phyloP scores from a whole-genome alignment of 495 filamentous ascomycete species.

The Chaetomium tenue region DNA sequence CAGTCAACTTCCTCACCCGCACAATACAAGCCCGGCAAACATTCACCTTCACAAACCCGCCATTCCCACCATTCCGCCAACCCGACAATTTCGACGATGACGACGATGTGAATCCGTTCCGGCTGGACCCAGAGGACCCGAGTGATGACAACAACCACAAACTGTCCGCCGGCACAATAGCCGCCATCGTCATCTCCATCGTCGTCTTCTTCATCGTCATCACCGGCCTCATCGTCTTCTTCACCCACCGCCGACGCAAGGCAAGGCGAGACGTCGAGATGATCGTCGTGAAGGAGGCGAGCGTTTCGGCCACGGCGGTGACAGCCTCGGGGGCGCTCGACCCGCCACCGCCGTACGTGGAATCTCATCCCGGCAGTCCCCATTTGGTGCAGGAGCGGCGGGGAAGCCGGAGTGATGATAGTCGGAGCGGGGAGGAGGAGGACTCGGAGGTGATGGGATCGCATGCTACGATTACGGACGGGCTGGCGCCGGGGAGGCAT shows the following conservation, averaged over 20 bases:
- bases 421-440: not conserved
- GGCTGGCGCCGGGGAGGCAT: slow-evolving; percentile 11
- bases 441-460: slow-evolving; percentile 10
- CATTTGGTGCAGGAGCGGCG: not conserved
- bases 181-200: slow-evolving; percentile 18
- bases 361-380: not conserved
- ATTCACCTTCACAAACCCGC: not conserved
- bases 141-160: not conserved
- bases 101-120: not conserved
- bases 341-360: slow-evolving; percentile 21
- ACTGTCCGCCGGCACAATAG: slow-evolving; percentile 9
- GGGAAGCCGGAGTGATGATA: not conserved
- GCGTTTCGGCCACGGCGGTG: not conserved
- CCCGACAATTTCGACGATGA: slow-evolving; percentile 1
- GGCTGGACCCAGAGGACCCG: not conserved
- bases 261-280: not conserved
- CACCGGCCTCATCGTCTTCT: slow-evolving; percentile 4
- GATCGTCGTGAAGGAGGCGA: slow-evolving; percentile 15
- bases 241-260: not conserved
- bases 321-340: slow-evolving; percentile 11
- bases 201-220: slow-evolving; percentile 9
- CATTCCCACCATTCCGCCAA: not conserved
- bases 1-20: not conserved
- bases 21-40: not conserved
- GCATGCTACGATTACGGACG: slow-evolving; percentile 18